Evolutionary conservation across 495 filamentous ascomycete genomes (phyloP).

Genomic region (Talaromyces proteolyticus): DNA sequence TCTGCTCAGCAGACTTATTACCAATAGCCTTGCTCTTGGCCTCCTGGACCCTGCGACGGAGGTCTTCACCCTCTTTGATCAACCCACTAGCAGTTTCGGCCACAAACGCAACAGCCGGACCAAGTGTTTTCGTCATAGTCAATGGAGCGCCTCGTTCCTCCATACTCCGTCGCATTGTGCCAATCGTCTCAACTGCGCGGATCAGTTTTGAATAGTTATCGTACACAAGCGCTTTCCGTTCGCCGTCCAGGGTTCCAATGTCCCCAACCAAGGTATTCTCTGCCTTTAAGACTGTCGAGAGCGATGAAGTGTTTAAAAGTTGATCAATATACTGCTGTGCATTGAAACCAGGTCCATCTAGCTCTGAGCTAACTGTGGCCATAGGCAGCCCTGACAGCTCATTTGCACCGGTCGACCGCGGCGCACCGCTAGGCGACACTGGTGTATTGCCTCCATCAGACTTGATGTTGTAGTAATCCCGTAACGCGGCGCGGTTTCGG

Average conservation of each 20-base stretch:
- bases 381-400: conserved; percentile 24
- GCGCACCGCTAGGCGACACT: conserved; percentile 5
- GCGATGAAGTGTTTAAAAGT: conserved; percentile 47
- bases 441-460: conserved; percentile 21
- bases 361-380: conserved; percentile 22
- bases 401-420: conserved; percentile 33
- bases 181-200: conserved; percentile 88
- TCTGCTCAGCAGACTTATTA: conserved; percentile 47
- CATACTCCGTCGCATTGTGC: conserved; percentile 53
- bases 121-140: conserved; percentile 57
- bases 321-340: conserved; percentile 38
- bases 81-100: conserved; percentile 69
- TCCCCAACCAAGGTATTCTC: conserved; percentile 57
- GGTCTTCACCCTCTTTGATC: conserved; percentile 46
- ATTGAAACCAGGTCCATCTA: conserved; percentile 43
- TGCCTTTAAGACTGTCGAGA: conserved; percentile 56
- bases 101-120: conserved; percentile 73
- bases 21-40: conserved; percentile 25
- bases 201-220: conserved; percentile 98
- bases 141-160: conserved; percentile 39
- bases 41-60: conserved; percentile 26
- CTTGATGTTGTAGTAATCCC: conserved; percentile 91
- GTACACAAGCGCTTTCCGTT: conserved; percentile 94
- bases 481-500: conserved; percentile 74
- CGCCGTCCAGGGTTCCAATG: conserved; percentile 84